Conservation (phyloP, 2,329 filamentous ascomycete species). For the Phialemonium atrogriseum region DNA sequence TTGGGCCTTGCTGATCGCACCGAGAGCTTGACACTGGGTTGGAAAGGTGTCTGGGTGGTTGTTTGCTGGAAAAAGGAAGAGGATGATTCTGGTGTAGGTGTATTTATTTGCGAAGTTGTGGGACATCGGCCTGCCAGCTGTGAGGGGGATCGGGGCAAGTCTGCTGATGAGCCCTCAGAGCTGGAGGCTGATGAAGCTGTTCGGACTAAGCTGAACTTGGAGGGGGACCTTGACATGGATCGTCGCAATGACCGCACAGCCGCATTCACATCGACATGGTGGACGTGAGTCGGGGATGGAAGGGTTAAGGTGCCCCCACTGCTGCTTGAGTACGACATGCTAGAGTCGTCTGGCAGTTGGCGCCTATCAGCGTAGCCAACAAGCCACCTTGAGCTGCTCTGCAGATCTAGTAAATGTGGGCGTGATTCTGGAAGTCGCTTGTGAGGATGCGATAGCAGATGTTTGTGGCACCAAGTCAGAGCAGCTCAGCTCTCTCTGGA, state of each 20-base stretch:
- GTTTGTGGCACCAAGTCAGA: too few species aligned
- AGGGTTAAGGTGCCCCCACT: constrained; percentile 74
- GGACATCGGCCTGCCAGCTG: too few species aligned
- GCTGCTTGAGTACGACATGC: constrained; percentile 51
- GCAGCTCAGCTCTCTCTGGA: constrained; percentile 2
- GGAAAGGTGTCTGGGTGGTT: constrained; percentile 55
- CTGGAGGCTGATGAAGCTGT: constrained; percentile 24
- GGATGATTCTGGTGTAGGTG: constrained; percentile 11
- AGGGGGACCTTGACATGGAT: constrained; percentile 88
- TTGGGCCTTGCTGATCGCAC: constrained; percentile 54
- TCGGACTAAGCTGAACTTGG: constrained; percentile 64
- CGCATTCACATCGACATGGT: constrained; percentile 69
- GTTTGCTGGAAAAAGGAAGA: constrained; percentile 27
- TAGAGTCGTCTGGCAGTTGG: too few species aligned
- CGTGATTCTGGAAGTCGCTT: too few species aligned
- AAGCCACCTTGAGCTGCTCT: too few species aligned
- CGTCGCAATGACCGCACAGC: constrained; percentile 76
- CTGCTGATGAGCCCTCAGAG: constrained; percentile 50
- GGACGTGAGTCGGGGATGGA: constrained; percentile 75
- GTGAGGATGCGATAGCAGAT: too few species aligned
- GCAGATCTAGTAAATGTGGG: too few species aligned
- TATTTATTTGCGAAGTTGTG: too few species aligned
- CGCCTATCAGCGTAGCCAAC: too few species aligned
- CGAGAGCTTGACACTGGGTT: constrained; percentile 58
- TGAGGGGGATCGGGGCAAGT: constrained; percentile 46